Evolutionary conservation across 2,329 filamentous ascomycete genomes (phyloP), one percentile per base, ranked within the genome.

Genomic region (Acrocalymma vagum): DNA sequence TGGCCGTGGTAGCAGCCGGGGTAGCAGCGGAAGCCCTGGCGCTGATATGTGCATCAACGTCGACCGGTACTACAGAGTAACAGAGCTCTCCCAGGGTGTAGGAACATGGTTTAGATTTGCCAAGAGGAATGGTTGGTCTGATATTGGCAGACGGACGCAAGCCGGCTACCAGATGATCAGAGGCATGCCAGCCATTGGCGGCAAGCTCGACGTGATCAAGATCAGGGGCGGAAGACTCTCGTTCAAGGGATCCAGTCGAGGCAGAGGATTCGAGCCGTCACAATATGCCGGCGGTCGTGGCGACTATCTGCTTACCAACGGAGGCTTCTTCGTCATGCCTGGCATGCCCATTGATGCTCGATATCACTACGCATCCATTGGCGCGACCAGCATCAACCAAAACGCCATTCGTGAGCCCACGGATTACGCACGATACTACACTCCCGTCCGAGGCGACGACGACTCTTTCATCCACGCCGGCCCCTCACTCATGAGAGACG

Each of bases 141-240:
- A 6, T 21, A 21, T n/a, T 7, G 29, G 21, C n/a, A 11, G 18
- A 17, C 9, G 7, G 10, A 32, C 10, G 16, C 21, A 21, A 11
- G 23, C 21, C 21, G 29, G 18, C 16, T 21, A 32, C 29, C 13
- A 21, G 16, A 32, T 32, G 6, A 11, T 32, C 6, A 13, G 7
- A 6, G 16, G 6, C 7, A 32, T 32, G 29, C 21, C n/a, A n/a
- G 15, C 10, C n/a, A 20, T 21, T 32, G n/a, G n/a, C n/a, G 29
- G 29, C 29, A 32, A 32, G 14, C 23, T 32, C 18, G 29, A 32
- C 29, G 29, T 32, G n/a, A 32, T 32, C 29, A 17, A 32, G 14
- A 32, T 32, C 18, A 32, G 23, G 29, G 9, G 29, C 9, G 16
- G 29, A 10, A 17, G 23, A 21, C 21, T 32, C 9, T 32, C 21